Evolutionary conservation across 192 early-diverging fungal species (phyloP).

Genomic region (Coemansia sp.): DNA sequence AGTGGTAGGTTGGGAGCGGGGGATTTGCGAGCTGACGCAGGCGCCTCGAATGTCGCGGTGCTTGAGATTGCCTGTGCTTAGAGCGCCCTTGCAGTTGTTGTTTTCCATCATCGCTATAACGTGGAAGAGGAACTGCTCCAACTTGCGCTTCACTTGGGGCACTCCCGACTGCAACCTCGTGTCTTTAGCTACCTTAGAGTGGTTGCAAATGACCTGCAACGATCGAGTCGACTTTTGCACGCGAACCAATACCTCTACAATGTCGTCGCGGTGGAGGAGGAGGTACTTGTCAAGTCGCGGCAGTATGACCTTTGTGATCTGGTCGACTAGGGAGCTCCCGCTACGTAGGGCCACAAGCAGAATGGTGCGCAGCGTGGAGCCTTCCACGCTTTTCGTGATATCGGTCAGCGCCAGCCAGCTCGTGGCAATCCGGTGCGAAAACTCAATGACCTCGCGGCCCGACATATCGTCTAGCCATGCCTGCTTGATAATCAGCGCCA

Average conservation of each 20-base stretch:
- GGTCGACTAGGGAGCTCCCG: constrained; percentile 30
- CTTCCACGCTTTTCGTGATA: constrained; percentile 24
- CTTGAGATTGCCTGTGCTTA: constrained; percentile 62
- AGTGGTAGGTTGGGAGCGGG: constrained; percentile 8
- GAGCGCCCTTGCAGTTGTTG: constrained; percentile 58
- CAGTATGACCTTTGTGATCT: constrained; percentile 29
- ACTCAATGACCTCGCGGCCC: constrained; percentile 21
- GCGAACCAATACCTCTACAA: constrained; percentile 21
- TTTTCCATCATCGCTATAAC: constrained; percentile 71
- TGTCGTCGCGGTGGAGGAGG: constrained; percentile 19
- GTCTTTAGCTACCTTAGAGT: constrained; percentile 72
- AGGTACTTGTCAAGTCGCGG: constrained; percentile 37
- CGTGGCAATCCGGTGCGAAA: constrained; percentile 14
- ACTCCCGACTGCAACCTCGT: constrained; percentile 60
- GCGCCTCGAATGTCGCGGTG: constrained; percentile 69
- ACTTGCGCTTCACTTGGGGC: constrained; percentile 63
- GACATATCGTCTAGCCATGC: constrained; percentile 8
- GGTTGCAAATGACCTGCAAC: constrained; percentile 68
- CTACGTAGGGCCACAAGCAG: constrained; percentile 25
- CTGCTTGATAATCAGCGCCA: constrained; percentile 17
- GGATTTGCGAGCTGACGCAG: constrained; percentile 68
- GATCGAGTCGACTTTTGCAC: constrained; percentile 52
- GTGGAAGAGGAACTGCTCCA: constrained; percentile 73
- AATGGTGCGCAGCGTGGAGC: constrained; percentile 13
- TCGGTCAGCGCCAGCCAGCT: constrained; percentile 36